Evolutionary conservation across 2,329 filamentous ascomycete genomes (phyloP), one percentile per base, ranked within the genome.

Genomic region (Fusarium staphyleae): DNA sequence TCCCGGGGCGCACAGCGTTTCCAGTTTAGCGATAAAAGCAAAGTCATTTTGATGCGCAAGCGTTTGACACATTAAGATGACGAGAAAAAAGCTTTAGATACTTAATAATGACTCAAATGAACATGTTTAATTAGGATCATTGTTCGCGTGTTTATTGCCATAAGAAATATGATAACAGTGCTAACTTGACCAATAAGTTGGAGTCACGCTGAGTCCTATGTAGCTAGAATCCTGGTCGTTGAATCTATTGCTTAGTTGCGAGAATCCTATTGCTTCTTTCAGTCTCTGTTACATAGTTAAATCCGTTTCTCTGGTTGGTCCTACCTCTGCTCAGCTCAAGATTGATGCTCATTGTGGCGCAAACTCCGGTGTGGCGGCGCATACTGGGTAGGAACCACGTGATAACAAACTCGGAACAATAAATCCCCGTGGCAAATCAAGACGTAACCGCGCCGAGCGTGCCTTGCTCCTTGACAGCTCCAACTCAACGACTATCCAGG

Each of bases 401-500:
- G 70, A 62, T 8, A 2, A 0, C 0, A 7, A 7, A 26, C 12
- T 35, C 63, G 69, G 70, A 70, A 66, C 46, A 69, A 68, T 42
- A n/a, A 53, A 44, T 15, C 22, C 36, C 60, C 69, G 68, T 55
- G 48, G 41, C 47, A 52, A 51, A 49, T 47, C 52, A 22, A 32
- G 60, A 67, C 66, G 61, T 67, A 62, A 65, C 62, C 63, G 60
- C 63, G 66, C 55, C 44, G 57, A 55, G 49, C 61, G 62, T 66
- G 59, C 60, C 49, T 64, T 66, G 53, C 55, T 66, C 58, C 56
- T 65, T 57, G 66, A 65, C 65, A 66, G 66, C 64, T 70, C 53
- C 63, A 69, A 63, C 59, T 55, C 57, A 64, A 65, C 62, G 55
- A 66, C 55, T 48, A 64, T 53, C 57, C 65, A 65, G 61, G 68